Evolutionary conservation across 2,329 filamentous ascomycete genomes (phyloP).

Genomic region (Colletotrichum musae): DNA sequence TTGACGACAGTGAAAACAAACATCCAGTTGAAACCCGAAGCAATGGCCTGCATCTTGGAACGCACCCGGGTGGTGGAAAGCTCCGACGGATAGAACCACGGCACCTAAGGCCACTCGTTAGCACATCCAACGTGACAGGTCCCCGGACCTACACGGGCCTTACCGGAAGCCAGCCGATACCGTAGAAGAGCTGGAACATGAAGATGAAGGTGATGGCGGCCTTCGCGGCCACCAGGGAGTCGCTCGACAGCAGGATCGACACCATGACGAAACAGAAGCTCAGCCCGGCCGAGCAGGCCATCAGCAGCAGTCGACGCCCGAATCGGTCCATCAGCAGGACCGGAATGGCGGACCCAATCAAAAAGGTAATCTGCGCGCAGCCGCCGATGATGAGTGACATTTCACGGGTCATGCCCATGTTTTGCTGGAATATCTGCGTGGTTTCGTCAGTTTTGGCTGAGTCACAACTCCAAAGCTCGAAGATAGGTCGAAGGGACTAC

Average conservation of each 20-base stretch:
- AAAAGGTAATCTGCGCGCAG: slow-evolving; percentile 54
- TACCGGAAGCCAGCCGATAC: slow-evolving; percentile 58
- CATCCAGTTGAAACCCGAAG: slow-evolving; percentile 8
- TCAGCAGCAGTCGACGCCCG: slow-evolving; percentile 57
- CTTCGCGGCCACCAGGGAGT: slow-evolving; percentile 51
- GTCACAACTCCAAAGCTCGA: neutral
- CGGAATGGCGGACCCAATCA: slow-evolving; percentile 57
- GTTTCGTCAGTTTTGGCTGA: neutral
- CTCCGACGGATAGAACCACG: slow-evolving; percentile 10
- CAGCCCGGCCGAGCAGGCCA: slow-evolving; percentile 56
- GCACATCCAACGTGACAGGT: neutral
- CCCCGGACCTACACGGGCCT: neutral
- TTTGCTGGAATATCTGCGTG: slow-evolving; percentile 52
- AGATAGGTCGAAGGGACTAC: neutral
- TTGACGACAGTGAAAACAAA: slow-evolving; percentile 1
- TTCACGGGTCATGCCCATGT: slow-evolving; percentile 58
- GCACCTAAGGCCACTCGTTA: neutral
- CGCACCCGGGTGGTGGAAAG: slow-evolving; percentile 15
- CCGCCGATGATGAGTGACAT: slow-evolving; percentile 68
- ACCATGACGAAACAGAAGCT: slow-evolving; percentile 59
- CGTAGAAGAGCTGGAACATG: slow-evolving; percentile 59
- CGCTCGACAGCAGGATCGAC: slow-evolving; percentile 54
- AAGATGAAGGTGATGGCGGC: slow-evolving; percentile 60
- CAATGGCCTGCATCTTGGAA: slow-evolving; percentile 12
- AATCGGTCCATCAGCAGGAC: slow-evolving; percentile 58